Conservation (phyloP, 345 rosid genomes). For the Arabidopsis thaliana region DNA sequence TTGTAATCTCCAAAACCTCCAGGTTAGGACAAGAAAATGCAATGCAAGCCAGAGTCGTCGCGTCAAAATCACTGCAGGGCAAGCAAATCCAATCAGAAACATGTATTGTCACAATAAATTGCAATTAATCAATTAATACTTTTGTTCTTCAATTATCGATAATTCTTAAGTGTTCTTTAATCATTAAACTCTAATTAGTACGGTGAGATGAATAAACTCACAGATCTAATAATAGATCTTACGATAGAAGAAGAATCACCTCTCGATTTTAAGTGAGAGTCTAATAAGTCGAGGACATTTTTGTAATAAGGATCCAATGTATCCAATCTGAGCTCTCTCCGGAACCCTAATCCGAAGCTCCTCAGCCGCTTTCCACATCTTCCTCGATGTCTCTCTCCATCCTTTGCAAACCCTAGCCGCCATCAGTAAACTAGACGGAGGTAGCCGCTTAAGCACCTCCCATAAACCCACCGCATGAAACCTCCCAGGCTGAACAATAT, state of each 20-base stretch:
- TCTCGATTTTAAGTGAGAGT: conserved; percentile 77
- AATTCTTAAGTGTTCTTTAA: not conserved
- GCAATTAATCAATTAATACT: not conserved
- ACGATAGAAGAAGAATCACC: conserved; percentile 60
- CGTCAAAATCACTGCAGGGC: conserved; percentile 76
- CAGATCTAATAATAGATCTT: conserved; percentile 54
- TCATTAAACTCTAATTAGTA: not conserved
- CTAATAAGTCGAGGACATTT: conserved; percentile 79
- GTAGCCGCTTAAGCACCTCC: conserved; percentile 82
- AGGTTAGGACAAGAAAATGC: conserved; percentile 92
- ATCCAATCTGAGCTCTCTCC: conserved; percentile 64
- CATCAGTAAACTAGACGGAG: conserved; percentile 71
- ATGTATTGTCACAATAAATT: not conserved
- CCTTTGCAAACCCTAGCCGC: conserved; percentile 87
- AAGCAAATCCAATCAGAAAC: conserved; percentile 3
- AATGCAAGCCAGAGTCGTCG: conserved; percentile 91
- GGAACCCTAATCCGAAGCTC: conserved; percentile 87
- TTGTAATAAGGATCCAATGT: conserved; percentile 82
- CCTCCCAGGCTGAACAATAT: conserved; percentile 52
- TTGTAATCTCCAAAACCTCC: conserved; percentile 81
- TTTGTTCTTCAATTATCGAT: not conserved
- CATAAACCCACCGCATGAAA: conserved; percentile 65
- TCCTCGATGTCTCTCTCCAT: conserved; percentile 82
- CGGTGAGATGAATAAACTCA: not conserved
- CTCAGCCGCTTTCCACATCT: conserved; percentile 87